Evolutionary conservation across 805 yeast genomes (phyloP).

Genomic region (Martiniozyma abietophila): DNA sequence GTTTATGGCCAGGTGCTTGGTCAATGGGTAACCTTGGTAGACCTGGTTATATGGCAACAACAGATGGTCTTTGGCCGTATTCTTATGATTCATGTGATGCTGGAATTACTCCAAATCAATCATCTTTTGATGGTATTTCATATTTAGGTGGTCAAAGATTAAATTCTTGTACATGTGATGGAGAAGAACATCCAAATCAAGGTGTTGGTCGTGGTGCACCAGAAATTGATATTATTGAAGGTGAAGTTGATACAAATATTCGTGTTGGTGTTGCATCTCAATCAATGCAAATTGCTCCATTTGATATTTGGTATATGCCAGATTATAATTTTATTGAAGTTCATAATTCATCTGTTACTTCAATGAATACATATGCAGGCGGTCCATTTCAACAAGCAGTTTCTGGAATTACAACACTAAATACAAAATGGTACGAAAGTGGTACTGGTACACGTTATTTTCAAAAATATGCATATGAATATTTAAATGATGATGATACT

Average conservation of each 20-base stretch:
- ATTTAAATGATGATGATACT: slow-evolving; percentile 52
- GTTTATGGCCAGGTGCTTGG: slow-evolving; percentile 97
- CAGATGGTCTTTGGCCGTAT: slow-evolving; percentile 96
- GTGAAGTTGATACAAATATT: slow-evolving; percentile 50
- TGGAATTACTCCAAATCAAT: slow-evolving; percentile 91
- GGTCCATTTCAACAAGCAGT: slow-evolving; percentile 93
- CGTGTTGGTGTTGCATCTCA: slow-evolving; percentile 74
- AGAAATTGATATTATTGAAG: slow-evolving; percentile 89
- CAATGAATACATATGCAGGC: slow-evolving; percentile 84
- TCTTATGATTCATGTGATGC: slow-evolving; percentile 82
- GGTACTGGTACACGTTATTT: slow-evolving; percentile 42
- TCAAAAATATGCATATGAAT: slow-evolving; percentile 76
- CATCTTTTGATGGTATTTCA: slow-evolving; percentile 81
- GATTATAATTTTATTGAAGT: slow-evolving; percentile 75
- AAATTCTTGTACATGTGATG: slow-evolving; percentile 68
- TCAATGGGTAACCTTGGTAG: slow-evolving; percentile 88
- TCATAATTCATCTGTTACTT: slow-evolving; percentile 56
- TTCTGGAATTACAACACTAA: slow-evolving; percentile 72
- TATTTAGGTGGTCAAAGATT: slow-evolving; percentile 80
- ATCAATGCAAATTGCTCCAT: slow-evolving; percentile 87
- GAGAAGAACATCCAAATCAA: slow-evolving; percentile 77
- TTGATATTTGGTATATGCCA: slow-evolving; percentile 90
- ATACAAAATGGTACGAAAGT: slow-evolving; percentile 71
- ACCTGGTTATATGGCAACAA: slow-evolving; percentile 79
- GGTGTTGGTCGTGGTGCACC: slow-evolving; percentile 94